These are phyloP conservation scores for Lactarius evosmus DNA, from an alignment of 768 basidiomycete species.

Conservation along the genomic window DNA sequence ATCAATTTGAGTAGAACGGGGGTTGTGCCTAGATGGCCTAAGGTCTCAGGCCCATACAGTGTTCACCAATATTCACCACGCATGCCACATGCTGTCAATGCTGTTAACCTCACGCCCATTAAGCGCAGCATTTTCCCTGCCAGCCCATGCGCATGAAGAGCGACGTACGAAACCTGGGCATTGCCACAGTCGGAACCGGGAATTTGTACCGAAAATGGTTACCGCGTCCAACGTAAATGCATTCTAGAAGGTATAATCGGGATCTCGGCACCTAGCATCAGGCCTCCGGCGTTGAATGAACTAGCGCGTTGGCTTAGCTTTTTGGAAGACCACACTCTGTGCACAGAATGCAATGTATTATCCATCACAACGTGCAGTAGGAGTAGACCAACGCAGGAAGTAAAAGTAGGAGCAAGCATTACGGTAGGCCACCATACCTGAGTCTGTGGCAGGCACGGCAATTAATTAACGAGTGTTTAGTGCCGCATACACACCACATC, in stretches of 20 bases:
- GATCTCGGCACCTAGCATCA: background rate
- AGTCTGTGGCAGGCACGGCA: background rate
- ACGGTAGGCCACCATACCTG: background rate
- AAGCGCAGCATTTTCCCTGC: background rate
- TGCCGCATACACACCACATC: background rate
- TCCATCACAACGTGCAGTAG: background rate
- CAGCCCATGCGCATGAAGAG: background rate
- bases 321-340: background rate
- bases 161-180: background rate
- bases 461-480: background rate
- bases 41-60: background rate
- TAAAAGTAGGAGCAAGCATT: background rate
- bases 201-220: background rate
- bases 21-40: background rate
- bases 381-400: background rate
- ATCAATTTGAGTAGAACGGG: background rate
- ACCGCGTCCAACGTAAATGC: background rate
- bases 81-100: background rate
- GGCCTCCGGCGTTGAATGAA: too few species aligned
- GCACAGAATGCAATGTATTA: background rate
- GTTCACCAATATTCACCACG: background rate
- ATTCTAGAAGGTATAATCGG: background rate
- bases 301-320: background rate
- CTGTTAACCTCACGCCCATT: constrained; percentile 1
- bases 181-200: background rate